Evolutionary conservation across 2,329 filamentous ascomycete species (phyloP).

Genomic region (Alternaria metachromatica): DNA sequence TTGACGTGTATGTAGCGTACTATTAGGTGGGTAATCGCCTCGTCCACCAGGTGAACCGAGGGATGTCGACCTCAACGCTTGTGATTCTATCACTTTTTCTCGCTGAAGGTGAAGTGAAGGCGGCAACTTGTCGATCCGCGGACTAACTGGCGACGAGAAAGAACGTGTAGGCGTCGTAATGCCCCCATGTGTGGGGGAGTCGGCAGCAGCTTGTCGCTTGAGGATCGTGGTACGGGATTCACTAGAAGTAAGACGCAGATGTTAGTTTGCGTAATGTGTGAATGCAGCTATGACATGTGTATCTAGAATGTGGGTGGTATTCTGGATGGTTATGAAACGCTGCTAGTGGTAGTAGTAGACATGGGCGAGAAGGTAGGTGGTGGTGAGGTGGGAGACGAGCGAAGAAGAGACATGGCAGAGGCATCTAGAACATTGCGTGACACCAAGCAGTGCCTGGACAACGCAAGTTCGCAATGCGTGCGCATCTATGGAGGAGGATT

Average conservation of each 20-base stretch:
- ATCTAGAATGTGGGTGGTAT: neutral
- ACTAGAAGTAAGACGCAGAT: neutral
- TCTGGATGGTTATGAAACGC: neutral
- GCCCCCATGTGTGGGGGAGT: neutral
- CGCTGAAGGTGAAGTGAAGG: neutral
- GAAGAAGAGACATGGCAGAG: neutral
- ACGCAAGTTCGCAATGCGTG: constrained; percentile 5
- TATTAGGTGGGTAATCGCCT: constrained; percentile 19
- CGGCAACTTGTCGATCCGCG: neutral
- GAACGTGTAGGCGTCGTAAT: neutral
- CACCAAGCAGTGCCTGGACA: constrained; percentile 4
- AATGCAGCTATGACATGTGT: neutral
- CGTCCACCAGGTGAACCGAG: neutral
- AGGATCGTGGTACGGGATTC: neutral
- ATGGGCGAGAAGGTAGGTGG: neutral
- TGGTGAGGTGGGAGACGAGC: neutral
- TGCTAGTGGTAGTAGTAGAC: neutral
- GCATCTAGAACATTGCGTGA: neutral
- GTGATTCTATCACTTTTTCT: neutral
- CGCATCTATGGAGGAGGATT: neutral
- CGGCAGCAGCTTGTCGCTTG: neutral
- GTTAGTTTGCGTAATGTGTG: neutral
- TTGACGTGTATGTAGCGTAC: neutral
- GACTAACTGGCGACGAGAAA: neutral
- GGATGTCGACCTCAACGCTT: neutral